These are phyloP conservation scores for Nicotiana rustica DNA, from an alignment of 305 asterid genomes.

Conservation along the genomic window DNA sequence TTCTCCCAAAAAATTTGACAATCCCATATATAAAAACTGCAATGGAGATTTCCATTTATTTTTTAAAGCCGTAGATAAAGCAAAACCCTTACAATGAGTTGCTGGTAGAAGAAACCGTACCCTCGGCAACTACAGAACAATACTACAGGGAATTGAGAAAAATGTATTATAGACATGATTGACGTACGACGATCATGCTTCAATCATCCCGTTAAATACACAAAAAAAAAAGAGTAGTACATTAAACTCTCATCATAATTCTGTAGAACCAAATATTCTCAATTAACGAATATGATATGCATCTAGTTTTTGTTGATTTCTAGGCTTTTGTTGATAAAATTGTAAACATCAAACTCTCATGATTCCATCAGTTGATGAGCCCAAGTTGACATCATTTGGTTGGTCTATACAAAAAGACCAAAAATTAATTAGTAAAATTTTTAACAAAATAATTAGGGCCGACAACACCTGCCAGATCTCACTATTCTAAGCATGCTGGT, in stretches of 20 bases:
- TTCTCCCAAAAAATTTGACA: too few species aligned
- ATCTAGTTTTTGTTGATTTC: constrained; percentile 33
- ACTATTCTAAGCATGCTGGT: too few species aligned
- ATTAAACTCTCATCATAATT: not conserved
- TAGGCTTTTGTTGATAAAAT: not conserved
- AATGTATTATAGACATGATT: constrained; percentile 14
- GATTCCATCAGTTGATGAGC: constrained; percentile 42
- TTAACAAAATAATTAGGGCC: not conserved
- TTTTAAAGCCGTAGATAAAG: not conserved
- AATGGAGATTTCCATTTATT: not conserved
- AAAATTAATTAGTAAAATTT: not conserved
- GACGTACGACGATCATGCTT: not conserved
- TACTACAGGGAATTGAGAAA: not conserved
- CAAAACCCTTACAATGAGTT: constrained; percentile 22
- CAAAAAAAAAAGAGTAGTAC: not conserved
- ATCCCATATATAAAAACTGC: not conserved
- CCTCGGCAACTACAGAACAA: constrained; percentile 9
- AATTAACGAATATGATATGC: constrained; percentile 43
- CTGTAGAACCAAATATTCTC: constrained; percentile 22
- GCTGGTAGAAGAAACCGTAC: constrained; percentile 14
- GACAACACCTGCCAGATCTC: too few species aligned
- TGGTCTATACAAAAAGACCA: constrained; percentile 23
- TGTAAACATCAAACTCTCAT: constrained; percentile 39
- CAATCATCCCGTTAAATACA: constrained; percentile 5
- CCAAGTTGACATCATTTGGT: constrained; percentile 38